These are phyloP conservation scores for Ophiostoma sp. DNA, from an alignment of 2,329 filamentous ascomycete genomes.

Conservation along the genomic window DNA sequence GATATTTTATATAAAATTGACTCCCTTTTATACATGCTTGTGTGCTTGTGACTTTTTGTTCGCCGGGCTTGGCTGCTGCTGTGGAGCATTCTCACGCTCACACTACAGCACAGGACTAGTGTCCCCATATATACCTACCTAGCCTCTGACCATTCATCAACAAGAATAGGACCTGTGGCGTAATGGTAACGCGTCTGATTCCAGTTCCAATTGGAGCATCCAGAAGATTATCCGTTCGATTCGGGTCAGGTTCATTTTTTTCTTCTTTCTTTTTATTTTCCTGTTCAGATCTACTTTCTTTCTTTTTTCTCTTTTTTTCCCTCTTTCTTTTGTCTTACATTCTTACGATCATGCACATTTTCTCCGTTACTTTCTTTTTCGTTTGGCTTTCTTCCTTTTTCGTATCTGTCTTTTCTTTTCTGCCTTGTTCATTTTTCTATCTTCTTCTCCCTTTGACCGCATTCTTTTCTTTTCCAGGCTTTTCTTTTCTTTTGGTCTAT, in stretches of 20 bases:
- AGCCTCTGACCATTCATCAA: background rate
- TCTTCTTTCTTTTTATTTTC: background rate
- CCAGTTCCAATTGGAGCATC: slow-evolving; percentile 9
- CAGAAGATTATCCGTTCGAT: slow-evolving; percentile 17
- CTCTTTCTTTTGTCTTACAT: background rate
- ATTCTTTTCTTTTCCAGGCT: background rate
- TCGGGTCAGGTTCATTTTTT: slow-evolving; percentile 15
- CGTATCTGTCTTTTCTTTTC: background rate
- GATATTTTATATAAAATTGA: no score
- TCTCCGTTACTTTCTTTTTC: background rate
- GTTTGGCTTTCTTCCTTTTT: background rate
- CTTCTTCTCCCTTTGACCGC: background rate
- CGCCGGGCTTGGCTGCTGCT: background rate
- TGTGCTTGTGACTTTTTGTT: no score
- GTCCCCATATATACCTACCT: background rate
- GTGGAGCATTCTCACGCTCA: no score
- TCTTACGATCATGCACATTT: background rate
- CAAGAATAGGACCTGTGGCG: slow-evolving; percentile 7
- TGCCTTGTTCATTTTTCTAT: background rate
- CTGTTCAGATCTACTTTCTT: background rate
- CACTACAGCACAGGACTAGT: background rate
- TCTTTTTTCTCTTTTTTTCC: background rate
- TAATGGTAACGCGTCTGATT: slow-evolving; percentile 17
- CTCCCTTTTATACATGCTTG: no score
- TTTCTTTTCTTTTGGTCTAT: background rate